Base-by-base conservation (phyloP, 1,284 basidiomycete species). In the Ustilago trichophora region DNA sequence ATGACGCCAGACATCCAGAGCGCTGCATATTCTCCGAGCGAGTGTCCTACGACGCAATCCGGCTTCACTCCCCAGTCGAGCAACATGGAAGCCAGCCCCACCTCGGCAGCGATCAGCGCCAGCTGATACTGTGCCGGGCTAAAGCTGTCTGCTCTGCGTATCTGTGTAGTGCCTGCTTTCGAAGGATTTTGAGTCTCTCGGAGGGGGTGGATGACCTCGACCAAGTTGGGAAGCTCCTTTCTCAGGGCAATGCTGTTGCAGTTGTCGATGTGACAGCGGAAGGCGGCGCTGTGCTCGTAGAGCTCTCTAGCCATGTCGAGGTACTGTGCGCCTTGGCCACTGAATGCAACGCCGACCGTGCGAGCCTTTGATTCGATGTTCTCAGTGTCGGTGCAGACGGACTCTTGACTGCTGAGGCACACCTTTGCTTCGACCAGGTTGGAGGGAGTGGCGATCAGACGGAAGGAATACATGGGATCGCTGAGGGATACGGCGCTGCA, bases 21-120 rank as follows among this genome's bases (percentile, higher is more conserved):
- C 4, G 68, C 68, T 6, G 64, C 43, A 45, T 74, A 74, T 41
- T 74, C 68, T 5, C 72, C 72, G 12, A 74, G 72, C 19, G 59
- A 65, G 38, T 74, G 72, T 6, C 72, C 72, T 12, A 52, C 51
- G 9, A 66, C 47, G 38, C 53, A 60, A 2, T 42, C 29, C 1
- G 64, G 56, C 31, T 49, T 27, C 16, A 71, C 21, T 5, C 68
- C 68, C 72, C 72, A 74, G 27, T 42, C 43, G 15, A 27, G 27
- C 35, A 67, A 38, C 50, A 71, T 47, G 21, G 44, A 43, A 9
- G 57, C 47, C 13, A 74, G 38, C 0, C 50, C 44, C 4, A 62
- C 52, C 26, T 74, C 68, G 42, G 54, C 19, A 1, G 68, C 51
- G 12, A 71, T 48, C 34, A 74, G 35, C 3, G 55, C 68, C n/a